Evolutionary conservation across 192 early-diverging fungal genomes (phyloP).

Genomic region (Coemansia sp.): DNA sequence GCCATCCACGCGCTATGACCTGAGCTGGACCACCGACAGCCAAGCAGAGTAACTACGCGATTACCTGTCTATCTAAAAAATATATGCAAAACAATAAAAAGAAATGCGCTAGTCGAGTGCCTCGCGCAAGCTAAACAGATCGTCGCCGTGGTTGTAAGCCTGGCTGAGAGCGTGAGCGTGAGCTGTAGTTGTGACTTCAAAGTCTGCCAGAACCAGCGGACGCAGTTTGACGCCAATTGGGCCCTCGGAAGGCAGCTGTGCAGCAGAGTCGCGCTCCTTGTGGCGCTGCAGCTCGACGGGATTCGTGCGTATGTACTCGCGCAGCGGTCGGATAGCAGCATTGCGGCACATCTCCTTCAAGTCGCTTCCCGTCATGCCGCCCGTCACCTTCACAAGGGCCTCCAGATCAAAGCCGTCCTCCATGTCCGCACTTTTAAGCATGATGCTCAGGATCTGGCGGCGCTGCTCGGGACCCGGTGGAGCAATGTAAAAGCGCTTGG

Average conservation of each 20-base stretch:
- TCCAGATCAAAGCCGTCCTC: conserved; percentile 65
- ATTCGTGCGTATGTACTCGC: conserved; percentile 70
- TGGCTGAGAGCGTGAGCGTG: conserved; percentile 31
- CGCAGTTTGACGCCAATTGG: conserved; percentile 16
- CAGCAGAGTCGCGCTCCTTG: conserved; percentile 3
- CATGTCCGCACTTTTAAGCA: conserved; percentile 71
- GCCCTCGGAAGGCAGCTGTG: background rate
- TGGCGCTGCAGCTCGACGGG: conserved; percentile 36
- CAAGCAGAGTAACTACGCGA: background rate
- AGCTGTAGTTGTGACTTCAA: conserved; percentile 23
- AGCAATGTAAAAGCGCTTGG: conserved; percentile 85
- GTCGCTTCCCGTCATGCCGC: conserved; percentile 87
- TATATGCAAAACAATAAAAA: background rate
- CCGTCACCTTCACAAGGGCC: conserved; percentile 68
- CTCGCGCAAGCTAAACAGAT: conserved; percentile 11
- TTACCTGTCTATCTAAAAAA: background rate
- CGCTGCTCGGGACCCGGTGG: conserved; percentile 84
- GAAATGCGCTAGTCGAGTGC: conserved; percentile 4
- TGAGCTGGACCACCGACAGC: conserved; percentile 51
- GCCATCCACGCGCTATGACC: conserved; percentile 47
- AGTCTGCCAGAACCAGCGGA: conserved; percentile 30
- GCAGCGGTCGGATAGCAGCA: conserved; percentile 93
- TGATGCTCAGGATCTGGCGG: conserved; percentile 73
- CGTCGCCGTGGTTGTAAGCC: conserved; percentile 38
- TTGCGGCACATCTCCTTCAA: conserved; percentile 97